Evolutionary conservation across 2,329 filamentous ascomycete species (phyloP).

Genomic region (Elsinoe australis): DNA sequence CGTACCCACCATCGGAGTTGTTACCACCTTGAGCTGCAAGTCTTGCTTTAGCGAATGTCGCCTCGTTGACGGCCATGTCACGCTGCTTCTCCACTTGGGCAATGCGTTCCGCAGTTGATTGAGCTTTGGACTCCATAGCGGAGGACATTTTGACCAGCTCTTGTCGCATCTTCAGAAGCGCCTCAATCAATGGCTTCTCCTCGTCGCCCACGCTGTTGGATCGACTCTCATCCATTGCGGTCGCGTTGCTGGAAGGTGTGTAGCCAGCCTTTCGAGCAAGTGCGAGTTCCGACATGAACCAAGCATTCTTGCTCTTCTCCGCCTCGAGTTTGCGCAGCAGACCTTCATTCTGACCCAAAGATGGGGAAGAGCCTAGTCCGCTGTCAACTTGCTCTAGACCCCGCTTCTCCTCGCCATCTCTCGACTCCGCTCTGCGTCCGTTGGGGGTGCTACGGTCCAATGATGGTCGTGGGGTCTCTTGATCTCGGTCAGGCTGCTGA

Average conservation of each 20-base stretch:
- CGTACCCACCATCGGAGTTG: constrained; percentile 43
- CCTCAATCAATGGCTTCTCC: constrained; percentile 85
- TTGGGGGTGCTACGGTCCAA: constrained; percentile 9
- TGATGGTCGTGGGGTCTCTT: constrained; percentile 16
- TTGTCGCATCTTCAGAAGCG: constrained; percentile 79
- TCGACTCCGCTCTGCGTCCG: neutral
- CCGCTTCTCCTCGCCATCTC: constrained; percentile 13
- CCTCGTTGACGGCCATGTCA: constrained; percentile 88
- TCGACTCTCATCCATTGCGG: constrained; percentile 66
- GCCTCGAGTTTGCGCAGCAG: constrained; percentile 80
- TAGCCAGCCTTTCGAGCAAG: constrained; percentile 88
- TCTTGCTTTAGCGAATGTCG: constrained; percentile 89
- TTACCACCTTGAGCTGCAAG: constrained; percentile 68
- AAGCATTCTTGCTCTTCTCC: constrained; percentile 79
- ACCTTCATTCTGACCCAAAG: constrained; percentile 59
- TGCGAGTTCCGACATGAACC: constrained; percentile 93
- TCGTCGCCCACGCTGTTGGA: constrained; percentile 82
- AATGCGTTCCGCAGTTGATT: constrained; percentile 77
- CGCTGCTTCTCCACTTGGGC: constrained; percentile 92
- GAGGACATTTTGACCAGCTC: constrained; percentile 85
- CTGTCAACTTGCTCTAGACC: constrained; percentile 26
- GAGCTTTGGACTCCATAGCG: constrained; percentile 80
- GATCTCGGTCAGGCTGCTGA: constrained; percentile 3
- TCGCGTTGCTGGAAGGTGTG: constrained; percentile 56
- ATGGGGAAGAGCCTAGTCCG: constrained; percentile 54